These are phyloP conservation scores for Neonectria magnoliae DNA, from an alignment of 2,329 filamentous ascomycete species.

Conservation along the genomic window DNA sequence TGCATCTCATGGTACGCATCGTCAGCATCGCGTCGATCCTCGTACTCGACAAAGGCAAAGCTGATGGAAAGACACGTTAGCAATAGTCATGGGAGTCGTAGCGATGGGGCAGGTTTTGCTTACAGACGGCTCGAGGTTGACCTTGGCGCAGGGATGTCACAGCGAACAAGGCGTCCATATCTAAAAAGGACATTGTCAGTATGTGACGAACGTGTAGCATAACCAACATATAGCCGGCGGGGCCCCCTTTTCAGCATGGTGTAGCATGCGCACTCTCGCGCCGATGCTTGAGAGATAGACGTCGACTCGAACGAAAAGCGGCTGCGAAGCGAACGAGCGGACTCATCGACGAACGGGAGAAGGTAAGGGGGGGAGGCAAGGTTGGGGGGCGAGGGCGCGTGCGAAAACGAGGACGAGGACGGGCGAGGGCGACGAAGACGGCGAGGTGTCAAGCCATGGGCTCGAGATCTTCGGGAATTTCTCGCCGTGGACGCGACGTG, in stretches of 20 bases:
- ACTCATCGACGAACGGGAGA: conserved; percentile 41
- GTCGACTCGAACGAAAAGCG: conserved; percentile 41
- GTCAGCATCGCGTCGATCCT: conserved; percentile 96
- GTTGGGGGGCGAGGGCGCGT: conserved; percentile 41
- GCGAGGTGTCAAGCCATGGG: conserved; percentile 40
- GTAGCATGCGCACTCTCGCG: conserved; percentile 40
- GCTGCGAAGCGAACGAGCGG: conserved; percentile 42
- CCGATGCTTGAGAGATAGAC: conserved; percentile 36
- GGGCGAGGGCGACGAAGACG: conserved; percentile 42
- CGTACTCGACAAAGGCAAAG: conserved; percentile 99
- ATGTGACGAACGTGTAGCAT: conserved; percentile 52
- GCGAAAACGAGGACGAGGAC: conserved; percentile 41
- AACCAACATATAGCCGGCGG: conserved; percentile 36
- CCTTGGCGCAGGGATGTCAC: conserved; percentile 95
- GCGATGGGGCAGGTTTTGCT: conserved; percentile 55
- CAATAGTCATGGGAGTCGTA: neutral
- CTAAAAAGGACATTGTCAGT: conserved; percentile 64
- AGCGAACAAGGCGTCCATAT: conserved; percentile 97
- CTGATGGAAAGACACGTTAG: conserved; percentile 54
- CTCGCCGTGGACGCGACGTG: conserved; percentile 35
- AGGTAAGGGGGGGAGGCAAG: conserved; percentile 35
- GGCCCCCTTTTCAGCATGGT: conserved; percentile 41
- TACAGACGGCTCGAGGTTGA: conserved; percentile 95
- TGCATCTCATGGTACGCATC: conserved; percentile 99
- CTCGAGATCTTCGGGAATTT: conserved; percentile 38